Conservation (phyloP, 2,329 filamentous ascomycete genomes). For the Grosmannia penicillata region DNA sequence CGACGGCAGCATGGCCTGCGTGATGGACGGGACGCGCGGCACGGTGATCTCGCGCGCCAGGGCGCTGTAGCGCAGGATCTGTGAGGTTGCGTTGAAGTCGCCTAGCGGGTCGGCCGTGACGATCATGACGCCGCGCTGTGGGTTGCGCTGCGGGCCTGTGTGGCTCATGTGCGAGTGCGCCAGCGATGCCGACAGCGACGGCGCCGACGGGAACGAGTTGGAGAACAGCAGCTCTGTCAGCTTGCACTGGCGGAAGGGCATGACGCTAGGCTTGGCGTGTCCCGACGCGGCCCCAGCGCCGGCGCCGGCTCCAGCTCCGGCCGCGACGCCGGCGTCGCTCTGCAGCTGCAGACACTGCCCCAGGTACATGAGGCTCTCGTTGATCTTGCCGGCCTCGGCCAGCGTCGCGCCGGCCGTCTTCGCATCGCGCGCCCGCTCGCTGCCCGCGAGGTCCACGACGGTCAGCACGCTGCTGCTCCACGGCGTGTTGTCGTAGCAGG, state of each 20-base stretch:
- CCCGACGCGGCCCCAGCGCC: too few relatives aligned
- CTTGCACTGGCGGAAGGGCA: constrained; percentile 73
- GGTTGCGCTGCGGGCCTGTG: constrained; percentile 35
- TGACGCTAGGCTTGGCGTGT: constrained; percentile 60
- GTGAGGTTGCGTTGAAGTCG: constrained; percentile 92
- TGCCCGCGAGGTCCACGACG: constrained; percentile 84
- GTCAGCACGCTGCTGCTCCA: constrained; percentile 74
- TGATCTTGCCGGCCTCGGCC: constrained; percentile 94
- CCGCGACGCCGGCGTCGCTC: constrained; percentile 58
- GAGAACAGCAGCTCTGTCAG: constrained; percentile 74
- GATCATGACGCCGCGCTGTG: constrained; percentile 88
- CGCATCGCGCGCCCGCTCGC: constrained; percentile 80
- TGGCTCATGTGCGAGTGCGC: constrained; percentile 18
- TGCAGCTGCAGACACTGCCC: constrained; percentile 96
- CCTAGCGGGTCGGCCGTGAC: constrained; percentile 86
- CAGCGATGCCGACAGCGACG: constrained; percentile 15
- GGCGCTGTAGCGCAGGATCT: constrained; percentile 88
- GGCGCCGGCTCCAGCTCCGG: too few relatives aligned
- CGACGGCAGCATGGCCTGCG: constrained; percentile 46
- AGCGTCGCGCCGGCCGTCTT: constrained; percentile 89
- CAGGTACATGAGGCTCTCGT: constrained; percentile 95
- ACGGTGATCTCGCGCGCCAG: constrained; percentile 87
- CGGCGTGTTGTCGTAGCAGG: constrained; percentile 24
- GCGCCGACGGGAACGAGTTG: constrained; percentile 63
- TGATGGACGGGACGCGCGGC: constrained; percentile 72